Base-by-base conservation (phyloP, 2,329 filamentous ascomycete species). In the Hymenotorrendiella dingleyae region DNA sequence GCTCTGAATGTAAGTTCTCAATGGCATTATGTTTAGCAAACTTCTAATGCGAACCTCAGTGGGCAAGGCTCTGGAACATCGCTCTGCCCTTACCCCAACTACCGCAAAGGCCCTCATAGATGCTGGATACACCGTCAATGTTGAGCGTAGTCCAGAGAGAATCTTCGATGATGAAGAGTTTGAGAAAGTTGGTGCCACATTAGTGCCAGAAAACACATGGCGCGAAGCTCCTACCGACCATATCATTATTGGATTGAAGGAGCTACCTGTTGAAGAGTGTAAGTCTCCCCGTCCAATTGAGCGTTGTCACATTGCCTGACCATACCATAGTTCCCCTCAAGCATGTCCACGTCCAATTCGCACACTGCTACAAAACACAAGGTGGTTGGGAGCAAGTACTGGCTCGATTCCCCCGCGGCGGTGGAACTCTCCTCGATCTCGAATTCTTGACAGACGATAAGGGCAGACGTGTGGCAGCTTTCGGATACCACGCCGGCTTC, bases 401-500 rank as follows among this genome's bases (percentile, higher is more conserved):
- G n/a, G 73, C 80, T 44, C 76, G 90, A 43, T 96, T 89, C 64
- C 76, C 84, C 21, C 75, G 79, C 19, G 88, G 86, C 45, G 79
- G 80, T 42, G 86, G 87, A 54, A 82, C 78, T 0, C 77, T 96
- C 11, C 78, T 89, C 46, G 90, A 96, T 58, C 75, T 96, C 27
- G 90, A 95, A 62, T 96, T 95, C 63, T 72, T 96, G 27, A 76
- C 78, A 28, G 84, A 94, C 54, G 76, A 82, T 50, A 73, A 69
- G 22, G 85, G 85, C 27, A 72, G 84, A 35, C 70, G 86, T 48
- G 81, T 90, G 1, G 82, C 82, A 56, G 69, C 69, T 6, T 68
- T 70, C 45, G 68, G 71, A 47, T 86, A 81, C 64, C 78, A 82
- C 48, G 87, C 86, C 22, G 87, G 86, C 16, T 93, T 86, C 60